A percentile compares a stretch with the other conserved stretches of the same genome.
Evolutionary conservation across 208 protist genomes (phyloP).

Genomic region (Leishmania arabica): DNA sequence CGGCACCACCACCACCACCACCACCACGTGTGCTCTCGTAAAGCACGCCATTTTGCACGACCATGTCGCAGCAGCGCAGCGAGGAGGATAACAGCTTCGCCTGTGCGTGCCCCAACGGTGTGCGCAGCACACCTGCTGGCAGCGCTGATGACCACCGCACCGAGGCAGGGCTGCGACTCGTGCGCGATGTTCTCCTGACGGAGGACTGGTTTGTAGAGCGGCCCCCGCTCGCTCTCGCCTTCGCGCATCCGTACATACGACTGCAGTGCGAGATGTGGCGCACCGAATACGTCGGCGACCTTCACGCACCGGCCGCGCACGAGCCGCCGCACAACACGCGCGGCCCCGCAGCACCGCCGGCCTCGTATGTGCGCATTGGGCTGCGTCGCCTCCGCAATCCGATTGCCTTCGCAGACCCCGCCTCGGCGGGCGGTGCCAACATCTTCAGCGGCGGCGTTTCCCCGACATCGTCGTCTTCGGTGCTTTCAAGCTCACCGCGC

Average conservation of each 20-base stretch:
- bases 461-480: neutral
- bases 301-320: conserved; percentile 6
- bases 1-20: neutral
- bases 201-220: conserved; percentile 26
- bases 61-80: neutral
- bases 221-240: conserved; percentile 30
- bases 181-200: conserved; percentile 15
- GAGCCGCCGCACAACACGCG: neutral
- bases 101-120: neutral
- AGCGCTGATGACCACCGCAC: neutral
- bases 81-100: neutral
- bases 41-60: neutral
- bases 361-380: conserved; percentile 7
- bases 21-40: neutral
- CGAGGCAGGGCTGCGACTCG: neutral
- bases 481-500: conserved; percentile 6
- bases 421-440: neutral
- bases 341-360: neutral
- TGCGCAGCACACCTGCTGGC: no score
- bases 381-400: conserved; percentile 9
- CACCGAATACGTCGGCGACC: conserved; percentile 1
- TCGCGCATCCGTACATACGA: conserved; percentile 17
- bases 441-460: neutral
- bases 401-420: neutral
- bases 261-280: conserved; percentile 37